phyloP scores from a whole-genome alignment of 2,329 filamentous ascomycete species.

The Fusarium nurragi region DNA sequence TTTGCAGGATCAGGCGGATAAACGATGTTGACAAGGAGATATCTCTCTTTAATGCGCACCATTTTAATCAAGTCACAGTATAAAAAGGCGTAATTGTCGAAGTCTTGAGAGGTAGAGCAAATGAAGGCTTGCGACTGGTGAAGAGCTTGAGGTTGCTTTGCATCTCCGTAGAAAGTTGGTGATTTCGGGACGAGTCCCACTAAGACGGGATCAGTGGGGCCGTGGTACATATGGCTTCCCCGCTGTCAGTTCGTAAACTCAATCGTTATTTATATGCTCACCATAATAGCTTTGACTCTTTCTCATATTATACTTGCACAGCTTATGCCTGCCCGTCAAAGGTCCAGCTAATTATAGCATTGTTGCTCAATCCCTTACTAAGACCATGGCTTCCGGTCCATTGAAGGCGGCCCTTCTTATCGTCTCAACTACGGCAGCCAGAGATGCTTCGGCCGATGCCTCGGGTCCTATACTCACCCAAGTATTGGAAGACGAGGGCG shows the following conservation, averaged over 20 bases:
- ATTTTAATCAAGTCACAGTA: constrained; percentile 57
- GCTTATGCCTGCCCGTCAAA: not conserved
- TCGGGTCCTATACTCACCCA: constrained; percentile 73
- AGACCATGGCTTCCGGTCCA: constrained; percentile 46
- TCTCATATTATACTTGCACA: not conserved
- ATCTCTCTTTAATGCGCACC: constrained; percentile 97
- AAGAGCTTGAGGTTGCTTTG: constrained; percentile 12
- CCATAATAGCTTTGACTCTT: not conserved
- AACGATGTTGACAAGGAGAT: constrained; percentile 92
- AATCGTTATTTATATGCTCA: constrained; percentile 13
- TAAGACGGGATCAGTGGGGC: constrained; percentile 38
- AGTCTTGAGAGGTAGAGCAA: constrained; percentile 1
- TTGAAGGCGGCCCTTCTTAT: constrained; percentile 83
- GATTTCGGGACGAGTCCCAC: constrained; percentile 33
- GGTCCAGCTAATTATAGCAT: not conserved
- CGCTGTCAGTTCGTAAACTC: constrained; percentile 23
- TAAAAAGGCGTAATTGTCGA: not conserved
- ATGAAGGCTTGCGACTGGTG: constrained; percentile 13
- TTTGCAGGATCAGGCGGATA: constrained; percentile 71
- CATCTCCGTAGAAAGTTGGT: constrained; percentile 27
- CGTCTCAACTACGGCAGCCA: constrained; percentile 88
- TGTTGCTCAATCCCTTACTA: not conserved
- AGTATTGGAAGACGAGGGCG: constrained; percentile 73
- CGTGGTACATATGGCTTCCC: constrained; percentile 26
- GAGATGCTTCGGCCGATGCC: constrained; percentile 81